Conservation (phyloP, 2,329 filamentous ascomycete species). For the Trichothecium sympodiale region DNA sequence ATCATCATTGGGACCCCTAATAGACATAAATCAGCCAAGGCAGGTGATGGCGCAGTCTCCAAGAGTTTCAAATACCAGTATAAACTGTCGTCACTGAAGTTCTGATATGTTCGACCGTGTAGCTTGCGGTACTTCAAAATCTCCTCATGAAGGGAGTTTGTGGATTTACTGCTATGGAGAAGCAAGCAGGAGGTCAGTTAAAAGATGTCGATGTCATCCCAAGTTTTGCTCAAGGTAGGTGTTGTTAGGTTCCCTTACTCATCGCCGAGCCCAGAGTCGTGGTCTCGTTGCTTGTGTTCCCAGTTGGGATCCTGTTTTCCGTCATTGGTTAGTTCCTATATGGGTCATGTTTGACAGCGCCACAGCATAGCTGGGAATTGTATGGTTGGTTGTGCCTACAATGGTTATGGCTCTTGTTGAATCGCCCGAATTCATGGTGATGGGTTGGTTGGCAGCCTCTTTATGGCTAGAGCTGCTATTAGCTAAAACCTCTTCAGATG, state of each 20-base stretch:
- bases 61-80: conserved; percentile 8
- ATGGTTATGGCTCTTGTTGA: not conserved
- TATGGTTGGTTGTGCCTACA: too few relatives aligned
- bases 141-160: too few relatives aligned
- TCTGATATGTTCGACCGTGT: conserved; percentile 18
- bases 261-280: conserved; percentile 1
- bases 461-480: too few relatives aligned
- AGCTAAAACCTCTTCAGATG: too few relatives aligned
- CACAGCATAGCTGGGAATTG: too few relatives aligned
- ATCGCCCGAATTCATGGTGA: conserved; percentile 3
- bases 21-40: too few relatives aligned
- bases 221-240: too few relatives aligned
- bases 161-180: not conserved
- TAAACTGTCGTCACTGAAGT: conserved; percentile 8
- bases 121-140: conserved; percentile 17
- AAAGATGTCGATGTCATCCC: too few relatives aligned
- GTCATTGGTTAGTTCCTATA: too few relatives aligned
- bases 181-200: not conserved
- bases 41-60: not conserved
- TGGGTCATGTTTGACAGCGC: too few relatives aligned
- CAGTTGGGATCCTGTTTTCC: not conserved
- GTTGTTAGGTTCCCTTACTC: not conserved
- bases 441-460: too few relatives aligned
- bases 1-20: conserved; percentile 15
- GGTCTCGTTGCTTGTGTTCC: conserved; percentile 1